Evolutionary conservation across 106 monocot species (phyloP).

Genomic region (Acanthochlamys bracteata): DNA sequence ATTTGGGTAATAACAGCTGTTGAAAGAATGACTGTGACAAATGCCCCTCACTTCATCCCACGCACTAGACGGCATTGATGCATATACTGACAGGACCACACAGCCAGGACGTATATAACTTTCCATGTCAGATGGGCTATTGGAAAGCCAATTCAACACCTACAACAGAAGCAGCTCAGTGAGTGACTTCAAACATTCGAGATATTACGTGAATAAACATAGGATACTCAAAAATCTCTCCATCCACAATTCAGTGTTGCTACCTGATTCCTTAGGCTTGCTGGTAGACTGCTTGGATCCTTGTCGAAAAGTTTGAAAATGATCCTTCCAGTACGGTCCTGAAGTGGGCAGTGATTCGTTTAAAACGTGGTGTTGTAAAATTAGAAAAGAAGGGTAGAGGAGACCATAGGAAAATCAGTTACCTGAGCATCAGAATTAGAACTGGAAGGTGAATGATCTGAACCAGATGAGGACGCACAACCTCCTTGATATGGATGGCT

Average conservation of each 20-base stretch:
- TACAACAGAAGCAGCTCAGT: constrained; percentile 15
- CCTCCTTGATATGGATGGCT: constrained; percentile 16
- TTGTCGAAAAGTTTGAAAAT: constrained; percentile 93
- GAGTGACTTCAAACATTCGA: neutral
- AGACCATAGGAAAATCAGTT: neutral
- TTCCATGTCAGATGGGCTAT: constrained; percentile 90
- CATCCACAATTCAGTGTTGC: neutral
- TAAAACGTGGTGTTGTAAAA: too few relatives aligned
- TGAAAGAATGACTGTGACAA: neutral
- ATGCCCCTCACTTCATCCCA: constrained; percentile 40
- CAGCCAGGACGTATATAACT: constrained; percentile 98
- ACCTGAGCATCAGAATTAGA: constrained; percentile 84
- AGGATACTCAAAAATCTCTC: too few relatives aligned
- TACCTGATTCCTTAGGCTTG: constrained; percentile 59
- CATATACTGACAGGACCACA: constrained; percentile 78
- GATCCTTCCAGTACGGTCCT: constrained; percentile 89
- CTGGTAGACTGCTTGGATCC: constrained; percentile 78
- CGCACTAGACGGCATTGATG: constrained; percentile 59
- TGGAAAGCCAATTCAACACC: constrained; percentile 87
- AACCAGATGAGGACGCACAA: constrained; percentile 61
- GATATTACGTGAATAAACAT: too few relatives aligned
- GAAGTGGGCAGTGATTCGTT: neutral
- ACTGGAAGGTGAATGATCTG: constrained; percentile 87
- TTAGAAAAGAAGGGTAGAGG: neutral
- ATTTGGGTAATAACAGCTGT: too few relatives aligned